Evolutionary conservation across 352 stramenopile genomes (phyloP), one percentile per base, ranked within the genome.

Genomic region (Pythium vanterpoolii): DNA sequence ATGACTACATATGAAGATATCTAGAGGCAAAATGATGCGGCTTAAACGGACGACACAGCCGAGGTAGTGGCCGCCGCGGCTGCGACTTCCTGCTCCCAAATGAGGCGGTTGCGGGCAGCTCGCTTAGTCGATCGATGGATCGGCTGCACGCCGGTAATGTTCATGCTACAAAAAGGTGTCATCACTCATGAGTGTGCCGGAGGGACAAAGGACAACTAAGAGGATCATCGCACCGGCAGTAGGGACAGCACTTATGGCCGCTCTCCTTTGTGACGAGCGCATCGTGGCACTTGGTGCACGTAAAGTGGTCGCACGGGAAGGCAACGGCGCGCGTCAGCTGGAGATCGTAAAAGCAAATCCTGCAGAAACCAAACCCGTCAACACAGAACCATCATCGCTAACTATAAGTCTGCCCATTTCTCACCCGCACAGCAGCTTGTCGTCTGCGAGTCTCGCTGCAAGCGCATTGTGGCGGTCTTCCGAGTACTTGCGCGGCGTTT

Each of bases 301-400:
- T 77, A 40, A 87, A 86, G 45, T 89, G 79, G 58, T 89, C 69
- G 56, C 79, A 87, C 21, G 72, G 60, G 64, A 89, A 89, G 16
- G 70, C 79, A 11, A 89, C 72, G 0, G 76, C 69, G 31, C 76
- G 66, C 21, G 77, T 74, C 16, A 77, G 70, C n/a, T 84, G 58
- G 16, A 89, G 54, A 47, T 87, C 66, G 33, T 79, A 78, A 57
- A 86, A 89, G 63, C 79, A 89, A 55, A 89, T 89, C 13, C 77
- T 87, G 31, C 26, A 48, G 16, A 21, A 45, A 1, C 13, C 24
- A 23, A 53, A n/a, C 38, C 21, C 2, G 48, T 45, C 2, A 45
- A 49, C 23, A 18, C 5, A 42, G 33, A 45, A 9, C 19, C n/a
- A 21, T 21, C 19, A 24, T 16, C 18, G 40, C 11, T 7, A 1